Evolutionary conservation across 1,284 basidiomycete genomes (phyloP), one percentile per base, ranked within the genome.

Genomic region (Sphagnurus paluster): DNA sequence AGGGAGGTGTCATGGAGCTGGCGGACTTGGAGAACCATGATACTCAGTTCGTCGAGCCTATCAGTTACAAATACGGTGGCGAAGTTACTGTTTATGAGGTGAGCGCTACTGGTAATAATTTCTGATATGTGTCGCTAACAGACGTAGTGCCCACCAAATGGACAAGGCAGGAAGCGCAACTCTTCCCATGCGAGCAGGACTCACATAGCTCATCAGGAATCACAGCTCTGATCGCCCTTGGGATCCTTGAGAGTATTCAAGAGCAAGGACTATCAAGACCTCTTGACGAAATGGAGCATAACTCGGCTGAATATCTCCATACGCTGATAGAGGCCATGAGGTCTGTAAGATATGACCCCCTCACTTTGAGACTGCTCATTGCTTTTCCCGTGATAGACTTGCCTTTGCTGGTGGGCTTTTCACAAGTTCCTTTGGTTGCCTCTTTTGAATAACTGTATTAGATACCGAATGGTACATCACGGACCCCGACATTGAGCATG

Each of bases 151-250:
- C 93, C 93, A 5, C 93, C 93, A 0, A 97, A 96, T 62, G 93
- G 95, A 11, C 94, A 98, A 80, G 95, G 90, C 67, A 57, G 44
- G 46, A 33, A 21, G 5, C 6, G n/a, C 11, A 14, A 7, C 5
- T 8, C n/a, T 11, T 17, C 9, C 19, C 14, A 17, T 1, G 10
- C 11, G 29, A 29, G 13, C 19, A 26, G 36, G 24, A 23, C 20
- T 23, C 21, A 24, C 20, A 16, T n/a, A 21, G 16, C 24, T 43
- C 29, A 26, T 8, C 46, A 85, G 82, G 84, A 21, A 79, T 98
- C n/a, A 93, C 93, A 1, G 92, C 95, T 0, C 77, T 98, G 8
- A 72, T 98, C 37, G 93, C 94, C 4, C 76, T 98, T 6, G 96
- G 95, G 1, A 93, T 99, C 46, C 71, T 99, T 35, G 95, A 98